Base-by-base conservation (phyloP, 2,329 filamentous ascomycete species). In the Bimuria novae-zelandiae region DNA sequence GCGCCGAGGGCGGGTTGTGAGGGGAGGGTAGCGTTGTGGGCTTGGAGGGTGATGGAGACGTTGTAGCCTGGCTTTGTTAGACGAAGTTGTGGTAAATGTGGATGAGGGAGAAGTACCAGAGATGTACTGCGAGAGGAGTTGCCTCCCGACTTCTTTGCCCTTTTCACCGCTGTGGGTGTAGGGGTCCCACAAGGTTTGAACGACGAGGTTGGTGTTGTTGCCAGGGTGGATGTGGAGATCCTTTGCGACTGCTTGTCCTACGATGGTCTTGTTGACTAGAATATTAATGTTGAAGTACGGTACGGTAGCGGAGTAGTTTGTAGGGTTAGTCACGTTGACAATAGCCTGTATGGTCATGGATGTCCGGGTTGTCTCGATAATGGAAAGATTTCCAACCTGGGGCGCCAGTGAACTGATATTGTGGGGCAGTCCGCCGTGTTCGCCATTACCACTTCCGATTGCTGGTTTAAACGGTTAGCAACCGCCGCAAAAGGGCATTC, bases 261-360 rank as follows among this genome's bases (percentile, higher is more conserved):
- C 78, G 7, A 89, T 71, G 0, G 87, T 87, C 10, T 82, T 85
- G 63, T 95, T 92, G 63, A 85, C 86, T 25, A 89, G 71, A 36
- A 97, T 76, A 56, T 92, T 84, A 37, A 96, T 82, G 68, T 89
- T 92, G 58, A 90, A 75, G 57, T 86, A 93, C 1, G 93, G 93
- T n/a, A 97, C 80, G 2, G 79, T 80, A 3, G 91, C 92, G 4
- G 89, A 87, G 71, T 97, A 97, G 3, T 87, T 82, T 0, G 92
- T 96, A 1, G 93, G 92, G 67, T 99, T 99, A 3, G 90, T 95
- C 55, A 96, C 81, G 68, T 94, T 96, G 65, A 96, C 81, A 33
- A 79, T 76, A 12, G 89, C 89, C 65, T 86, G 80, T 30, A 97
- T 76, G 17, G 82, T 84, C 41, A 97, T 79, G 3, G 89, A 89